Evolutionary conservation across 768 basidiomycete species (phyloP), one percentile per base, ranked within the genome.

Genomic region (Lanmaoa rubissima): DNA sequence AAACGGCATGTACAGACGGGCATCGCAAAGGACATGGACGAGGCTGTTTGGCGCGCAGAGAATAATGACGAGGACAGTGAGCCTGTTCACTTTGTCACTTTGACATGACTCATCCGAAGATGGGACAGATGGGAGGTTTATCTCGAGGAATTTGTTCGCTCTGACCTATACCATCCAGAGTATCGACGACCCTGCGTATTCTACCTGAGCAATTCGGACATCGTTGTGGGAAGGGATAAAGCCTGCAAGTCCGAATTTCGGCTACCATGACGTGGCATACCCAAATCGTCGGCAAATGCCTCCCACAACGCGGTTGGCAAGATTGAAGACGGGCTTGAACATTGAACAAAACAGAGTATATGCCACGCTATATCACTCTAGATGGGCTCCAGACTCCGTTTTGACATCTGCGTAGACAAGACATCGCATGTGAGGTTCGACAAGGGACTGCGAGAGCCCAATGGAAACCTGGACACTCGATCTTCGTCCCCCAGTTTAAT

Each of bases 51-150:
- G 82, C 81, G 91, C 55, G 85, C 89, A n/a, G 79, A 83, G 54
- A 79, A 86, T 58, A 94, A 92, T 61, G 90, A 92, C 71, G 79
- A 82, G 55, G 88, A 88, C 26, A 92, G 89, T 92, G 63, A 58
- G 76, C 62, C n/a, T 42, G 28, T 44, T 2, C 10, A 12, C 26
- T 28, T 5, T 2, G 14, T 34, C 9, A 0, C 3, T 13, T 12
- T 9, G 31, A 16, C 26, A 24, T 21, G 21, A 44, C 40, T 57
- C 32, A 48, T 41, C 3, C 38, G 31, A 14, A 43, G n/a, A 24
- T 24, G 35, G 19, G 7, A n/a, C 34, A 82, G 80, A 82, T 55
- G 81, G 80, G 7, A 66, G 59, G 11, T 79, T 79, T 57, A 63
- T 82, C 45, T 58, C 69, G 19, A 69, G 62, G 17, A 73, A 81